Conservation (phyloP, 192 early-diverging fungal genomes). For the Coemansia sp. region DNA sequence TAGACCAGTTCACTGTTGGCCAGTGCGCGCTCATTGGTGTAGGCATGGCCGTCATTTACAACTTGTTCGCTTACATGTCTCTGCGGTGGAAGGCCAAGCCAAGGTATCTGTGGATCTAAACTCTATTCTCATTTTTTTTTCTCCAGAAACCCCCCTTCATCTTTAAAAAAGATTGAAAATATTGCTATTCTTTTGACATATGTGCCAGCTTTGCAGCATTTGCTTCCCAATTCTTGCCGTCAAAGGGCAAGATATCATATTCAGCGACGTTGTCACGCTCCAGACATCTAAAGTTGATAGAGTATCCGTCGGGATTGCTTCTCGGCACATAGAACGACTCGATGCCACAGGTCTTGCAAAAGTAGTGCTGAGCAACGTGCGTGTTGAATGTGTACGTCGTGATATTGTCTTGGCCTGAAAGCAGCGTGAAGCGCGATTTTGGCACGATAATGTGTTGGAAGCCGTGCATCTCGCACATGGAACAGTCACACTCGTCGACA, state of each 20-base stretch:
- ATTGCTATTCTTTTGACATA: conserved; percentile 36
- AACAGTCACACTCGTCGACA: conserved; percentile 52
- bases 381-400: conserved; percentile 59
- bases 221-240: conserved; percentile 54
- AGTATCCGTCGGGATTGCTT: conserved; percentile 56
- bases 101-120: conserved; percentile 46
- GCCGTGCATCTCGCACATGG: conserved; percentile 42
- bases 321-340: conserved; percentile 55
- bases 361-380: conserved; percentile 54
- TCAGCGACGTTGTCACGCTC: conserved; percentile 28
- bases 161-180: background rate
- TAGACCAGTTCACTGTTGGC: conserved; percentile 47
- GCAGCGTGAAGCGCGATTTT: conserved; percentile 30
- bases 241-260: conserved; percentile 30
- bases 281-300: conserved; percentile 53
- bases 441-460: conserved; percentile 51
- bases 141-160: background rate
- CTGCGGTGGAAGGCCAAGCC: conserved; percentile 56
- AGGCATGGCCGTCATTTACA: conserved; percentile 43
- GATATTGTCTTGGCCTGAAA: conserved; percentile 36
- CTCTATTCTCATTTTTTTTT: background rate
- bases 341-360: conserved; percentile 57
- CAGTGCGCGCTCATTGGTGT: conserved; percentile 45
- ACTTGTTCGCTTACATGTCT: conserved; percentile 44
- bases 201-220: conserved; percentile 26